phyloP scores from a whole-genome alignment of 805 yeast genomes.

The Starmerella khaoyaiensis region DNA sequence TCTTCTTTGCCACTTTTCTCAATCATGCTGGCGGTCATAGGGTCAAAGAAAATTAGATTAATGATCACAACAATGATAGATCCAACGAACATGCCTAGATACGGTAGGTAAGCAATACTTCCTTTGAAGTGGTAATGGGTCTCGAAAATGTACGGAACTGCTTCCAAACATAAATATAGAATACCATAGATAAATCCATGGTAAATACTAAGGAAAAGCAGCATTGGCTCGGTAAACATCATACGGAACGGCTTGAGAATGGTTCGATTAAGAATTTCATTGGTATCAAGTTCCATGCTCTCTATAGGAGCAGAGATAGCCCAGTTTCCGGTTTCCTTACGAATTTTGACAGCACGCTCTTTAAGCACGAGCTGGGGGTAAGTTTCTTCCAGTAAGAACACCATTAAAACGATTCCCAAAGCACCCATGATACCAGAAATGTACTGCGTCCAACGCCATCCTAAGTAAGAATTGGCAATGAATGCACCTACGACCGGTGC shows the following conservation, averaged over 20 bases:
- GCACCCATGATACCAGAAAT: slow-evolving; percentile 35
- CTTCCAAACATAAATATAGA: slow-evolving; percentile 57
- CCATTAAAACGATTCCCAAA: slow-evolving; percentile 29
- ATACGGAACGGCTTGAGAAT: slow-evolving; percentile 55
- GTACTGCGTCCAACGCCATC: slow-evolving; percentile 50
- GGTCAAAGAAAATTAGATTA: slow-evolving; percentile 43
- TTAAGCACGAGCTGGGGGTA: slow-evolving; percentile 41
- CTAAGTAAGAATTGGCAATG: slow-evolving; percentile 29
- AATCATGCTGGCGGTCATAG: slow-evolving; percentile 37
- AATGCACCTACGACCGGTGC: slow-evolving; percentile 39
- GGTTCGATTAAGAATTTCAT: slow-evolving; percentile 50
- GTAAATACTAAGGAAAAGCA: slow-evolving; percentile 54
- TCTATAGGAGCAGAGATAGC: slow-evolving; percentile 89
- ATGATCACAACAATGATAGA: slow-evolving; percentile 41
- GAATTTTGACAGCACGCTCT: slow-evolving; percentile 48
- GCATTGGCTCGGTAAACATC: slow-evolving; percentile 59
- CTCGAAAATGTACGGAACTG: slow-evolving; percentile 59
- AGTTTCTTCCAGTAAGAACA: slow-evolving; percentile 30
- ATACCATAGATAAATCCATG: slow-evolving; percentile 73
- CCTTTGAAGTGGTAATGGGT: slow-evolving; percentile 44
- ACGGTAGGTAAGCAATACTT: slow-evolving; percentile 68
- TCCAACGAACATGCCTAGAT: slow-evolving; percentile 63
- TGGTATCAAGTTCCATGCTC: slow-evolving; percentile 40
- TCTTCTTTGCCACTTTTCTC: slow-evolving; percentile 43
- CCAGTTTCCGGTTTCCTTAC: slow-evolving; percentile 67